Evolutionary conservation across 164 flowering plant species (phyloP), one percentile per base, ranked within the genome.

Genomic region (Macadamia tetraphylla): DNA sequence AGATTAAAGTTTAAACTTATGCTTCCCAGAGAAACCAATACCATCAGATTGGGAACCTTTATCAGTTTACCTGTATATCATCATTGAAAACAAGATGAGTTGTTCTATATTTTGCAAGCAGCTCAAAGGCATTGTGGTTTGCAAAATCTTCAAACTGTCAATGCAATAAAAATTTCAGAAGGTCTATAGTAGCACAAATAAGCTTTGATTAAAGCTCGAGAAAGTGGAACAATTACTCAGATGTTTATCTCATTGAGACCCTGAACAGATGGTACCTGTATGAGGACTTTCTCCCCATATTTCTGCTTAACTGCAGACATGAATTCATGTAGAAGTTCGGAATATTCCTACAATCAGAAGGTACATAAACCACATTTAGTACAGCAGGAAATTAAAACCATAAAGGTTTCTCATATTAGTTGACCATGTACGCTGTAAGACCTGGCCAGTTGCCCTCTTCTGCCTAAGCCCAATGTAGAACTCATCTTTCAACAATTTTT

Each of bases 111-210:
- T 73, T 86, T 44, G 83, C 71, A 52, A 91, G 87, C 44, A 91
- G 76, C 64, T 87, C 91, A 75, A 91, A 91, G 30, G 94, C 94
- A 74, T 88, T 91, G 78, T 91, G 97, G 82, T 91, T 88, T 32
- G 91, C 97, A 76, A 90, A 90, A 78, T 91, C 97, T 76, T 91
- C 94, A 78, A 91, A 91, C 97, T 91, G 84, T 29, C 75, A 32
- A 58, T 2, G 60, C 29, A n/a, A 6, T 15, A 43, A 58, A 29
- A 14, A n/a, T 67, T 66, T 49, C 13, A 60, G 60, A 42, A 49
- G 17, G 35, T 23, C 23, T 46, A 10, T 35, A 51, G 29, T 65
- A 31, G 3, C 44, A 12, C 48, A 60, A 17, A 14, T 4, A 29
- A 30, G 13, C 23, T 17, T 29, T 15, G 35, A 1, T 3, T 40